Evolutionary conservation across 257 asterid species (phyloP), one percentile per base, ranked within the genome.

Genomic region (Solanum corneliomulleri): DNA sequence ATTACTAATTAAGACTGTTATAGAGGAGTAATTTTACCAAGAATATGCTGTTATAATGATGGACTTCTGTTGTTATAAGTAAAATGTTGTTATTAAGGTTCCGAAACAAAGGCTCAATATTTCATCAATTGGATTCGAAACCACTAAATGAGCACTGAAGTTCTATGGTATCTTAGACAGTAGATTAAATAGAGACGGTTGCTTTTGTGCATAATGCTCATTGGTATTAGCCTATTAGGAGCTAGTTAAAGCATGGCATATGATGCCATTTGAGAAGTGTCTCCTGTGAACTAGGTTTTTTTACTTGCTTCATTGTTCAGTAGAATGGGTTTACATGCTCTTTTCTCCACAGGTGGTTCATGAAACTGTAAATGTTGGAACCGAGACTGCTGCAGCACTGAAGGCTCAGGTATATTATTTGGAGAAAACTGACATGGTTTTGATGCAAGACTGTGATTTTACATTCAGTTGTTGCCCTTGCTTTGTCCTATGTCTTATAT

Each of bases 301-400:
- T 68, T 29, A 35, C 77, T 76, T 62, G 82, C 76, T 86, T 56
- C 37, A 64, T 35, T 71, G 84, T 69, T 88, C 60, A 87, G 72
- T 78, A 86, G 86, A 77, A 83, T 88, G 82, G 86, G 71, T 41
- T 33, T 60, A 60, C 66, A 75, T 87, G 64, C 75, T 88, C 88
- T 82, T 20, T 85, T 87, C 88, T 86, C 86, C 72, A 41, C 89
- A 97, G 99, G 99, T 97, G 92, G 99, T 97, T 89, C 99, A 94
- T 68, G 95, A 95, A 12, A 95, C 99, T 41, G 39, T 97, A 83
- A 91, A 93, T 84, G 99, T 96, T 88, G 99, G 99, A 86, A 96
- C 99, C 11, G 98, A 97, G 88, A 95, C 99, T 83, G 99, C 99
- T 60, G 97, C 98, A 64, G 96, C 99, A 88, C 96, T 97, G 76